Evolutionary conservation across 768 basidiomycete genomes (phyloP).

Genomic region (Rhodotorula toruloides): DNA sequence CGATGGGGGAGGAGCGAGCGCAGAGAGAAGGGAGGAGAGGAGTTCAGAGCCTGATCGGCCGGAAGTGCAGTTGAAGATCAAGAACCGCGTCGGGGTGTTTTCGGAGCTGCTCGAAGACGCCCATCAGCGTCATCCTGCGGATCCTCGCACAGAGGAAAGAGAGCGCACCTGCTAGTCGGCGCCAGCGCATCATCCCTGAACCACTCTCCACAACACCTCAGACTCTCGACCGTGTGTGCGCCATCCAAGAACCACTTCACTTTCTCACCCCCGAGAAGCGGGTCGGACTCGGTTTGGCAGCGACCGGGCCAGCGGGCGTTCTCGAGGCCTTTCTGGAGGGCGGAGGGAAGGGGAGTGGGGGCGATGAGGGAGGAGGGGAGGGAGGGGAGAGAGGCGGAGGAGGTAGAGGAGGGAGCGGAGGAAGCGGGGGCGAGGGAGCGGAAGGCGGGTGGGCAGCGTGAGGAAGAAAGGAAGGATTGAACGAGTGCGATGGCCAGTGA

Average conservation of each 20-base stretch:
- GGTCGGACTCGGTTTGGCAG: conserved; percentile 76
- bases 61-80: conserved; percentile 92
- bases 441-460: conserved; percentile 42
- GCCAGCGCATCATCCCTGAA: conserved; percentile 52
- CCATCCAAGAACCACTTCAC: conserved; percentile 90
- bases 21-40: conserved; percentile 58
- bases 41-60: conserved; percentile 76
- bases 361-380: conserved; percentile 30
- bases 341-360: conserved; percentile 51
- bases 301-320: conserved; percentile 85
- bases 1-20: conserved; percentile 48
- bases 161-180: conserved; percentile 24
- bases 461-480: conserved; percentile 57
- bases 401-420: background rate
- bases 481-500: conserved; percentile 72
- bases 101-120: background rate
- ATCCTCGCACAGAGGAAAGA: conserved; percentile 16
- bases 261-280: conserved; percentile 49
- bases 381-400: background rate
- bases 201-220: conserved; percentile 83
- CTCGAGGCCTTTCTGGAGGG: conserved; percentile 61
- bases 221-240: conserved; percentile 87
- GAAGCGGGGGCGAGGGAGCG: conserved; percentile 6
- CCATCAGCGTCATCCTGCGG: too few species aligned
- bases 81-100: conserved; percentile 44